Base-by-base conservation (phyloP, 805 yeast species). In the Sungouiella blattae region DNA sequence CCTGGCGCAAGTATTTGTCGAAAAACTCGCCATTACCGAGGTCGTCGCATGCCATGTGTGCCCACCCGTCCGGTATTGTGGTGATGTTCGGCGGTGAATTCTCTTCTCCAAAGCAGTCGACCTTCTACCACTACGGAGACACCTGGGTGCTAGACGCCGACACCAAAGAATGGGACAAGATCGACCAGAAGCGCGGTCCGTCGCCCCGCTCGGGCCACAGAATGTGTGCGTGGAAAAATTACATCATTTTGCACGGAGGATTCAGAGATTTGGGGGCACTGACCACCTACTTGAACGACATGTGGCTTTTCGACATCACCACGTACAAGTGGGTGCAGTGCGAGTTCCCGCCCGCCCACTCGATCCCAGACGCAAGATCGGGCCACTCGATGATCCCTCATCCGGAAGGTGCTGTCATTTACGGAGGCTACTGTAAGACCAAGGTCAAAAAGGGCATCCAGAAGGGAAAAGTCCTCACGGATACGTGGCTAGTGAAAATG, bases 81-180 rank as follows among this genome's bases (percentile, higher is more conserved):
- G 58, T 91, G 40, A 62, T 91, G 69, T 93, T 87, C 63, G 98
- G 98, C 32, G 98, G 98, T 51, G 98, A 91, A 61, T 91, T 93
- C 50, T 86, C 96, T 1, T 85, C 95, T 11, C 98, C 98, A 3
- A 91, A 91, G 51, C 98, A 91, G 58, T 78, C 87, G 33, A 87
- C 96, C 0, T 91, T 91, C 60, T 93, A 93, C 58, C 98, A 91
- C 60, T 91, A 87, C 57, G 91, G 96, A 12, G 98, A 91, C 55
- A 83, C 96, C 4, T 91, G 98, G 98, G 71, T 91, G 30, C 66
- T 91, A 40, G 98, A 93, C 52, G 76, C 89, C 1, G 78, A 73
- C 21, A 69, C 83, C 12, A 87, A 85, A 51, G 96, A 88, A 60
- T 91, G 98, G 98, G 71, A 84, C 15, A 88, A 89, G 52, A 65